phyloP scores from a whole-genome alignment of 495 filamentous ascomycete species.

The Niebla homalea region DNA sequence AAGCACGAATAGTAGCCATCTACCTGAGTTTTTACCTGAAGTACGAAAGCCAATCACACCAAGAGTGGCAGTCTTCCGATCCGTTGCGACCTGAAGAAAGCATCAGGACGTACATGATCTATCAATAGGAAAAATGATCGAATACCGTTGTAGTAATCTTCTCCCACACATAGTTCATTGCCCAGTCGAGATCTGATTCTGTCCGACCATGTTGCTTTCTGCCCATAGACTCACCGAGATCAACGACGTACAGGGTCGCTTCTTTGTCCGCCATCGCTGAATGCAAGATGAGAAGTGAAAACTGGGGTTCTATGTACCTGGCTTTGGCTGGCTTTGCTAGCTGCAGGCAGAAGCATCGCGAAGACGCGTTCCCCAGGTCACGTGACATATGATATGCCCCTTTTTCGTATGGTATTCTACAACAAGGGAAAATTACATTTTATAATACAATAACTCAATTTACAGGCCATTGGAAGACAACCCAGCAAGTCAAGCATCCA shows the following conservation, averaged over 20 bases:
- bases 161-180: conserved; percentile 93
- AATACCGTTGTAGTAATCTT: conserved; percentile 67
- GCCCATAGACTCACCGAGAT: conserved; percentile 75
- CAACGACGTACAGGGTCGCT: conserved; percentile 82
- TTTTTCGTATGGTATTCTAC: too few relatives aligned
- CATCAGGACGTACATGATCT: not conserved
- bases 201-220: conserved; percentile 56
- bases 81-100: conserved; percentile 51
- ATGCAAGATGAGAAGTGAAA: too few relatives aligned
- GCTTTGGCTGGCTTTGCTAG: too few relatives aligned
- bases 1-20: conserved; percentile 7
- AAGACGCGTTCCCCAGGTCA: too few relatives aligned
- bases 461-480: too few relatives aligned
- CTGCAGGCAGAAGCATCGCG: too few relatives aligned
- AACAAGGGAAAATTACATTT: too few relatives aligned
- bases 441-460: too few relatives aligned
- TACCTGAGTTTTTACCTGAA: conserved; percentile 36
- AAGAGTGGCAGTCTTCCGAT: conserved; percentile 65
- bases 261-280: conserved; percentile 79
- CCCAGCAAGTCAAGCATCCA: too few relatives aligned
- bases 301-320: too few relatives aligned
- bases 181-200: conserved; percentile 76
- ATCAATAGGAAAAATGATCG: not conserved
- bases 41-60: conserved; percentile 77
- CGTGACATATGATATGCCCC: too few relatives aligned